phyloP scores from a whole-genome alignment of 202 grass and related monocot species.

The Digitaria exilis region DNA sequence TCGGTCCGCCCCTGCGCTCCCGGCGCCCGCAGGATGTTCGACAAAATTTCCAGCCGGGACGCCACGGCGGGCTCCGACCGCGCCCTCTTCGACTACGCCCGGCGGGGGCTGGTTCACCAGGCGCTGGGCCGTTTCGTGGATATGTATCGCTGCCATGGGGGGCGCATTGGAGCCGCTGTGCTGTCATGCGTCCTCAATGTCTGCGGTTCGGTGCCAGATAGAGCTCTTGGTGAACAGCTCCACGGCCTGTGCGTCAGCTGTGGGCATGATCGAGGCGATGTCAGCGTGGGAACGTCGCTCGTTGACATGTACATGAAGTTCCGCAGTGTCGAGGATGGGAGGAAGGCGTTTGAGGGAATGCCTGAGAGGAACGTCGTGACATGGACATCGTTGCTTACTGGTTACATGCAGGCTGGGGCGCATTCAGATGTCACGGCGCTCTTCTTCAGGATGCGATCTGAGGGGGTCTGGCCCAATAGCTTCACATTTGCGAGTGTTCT shows the following conservation, averaged over 20 bases:
- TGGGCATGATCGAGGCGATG: constrained; percentile 3
- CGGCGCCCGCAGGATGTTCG: constrained; percentile 36
- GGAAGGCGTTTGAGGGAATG: constrained; percentile 45
- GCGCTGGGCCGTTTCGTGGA: constrained; percentile 37
- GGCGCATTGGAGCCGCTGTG: not conserved
- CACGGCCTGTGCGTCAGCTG: constrained; percentile 48
- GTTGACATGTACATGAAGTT: constrained; percentile 63
- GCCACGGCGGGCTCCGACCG: not conserved
- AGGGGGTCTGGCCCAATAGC: constrained; percentile 42
- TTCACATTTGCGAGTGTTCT: constrained; percentile 41
- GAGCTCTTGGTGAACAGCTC: constrained; percentile 46
- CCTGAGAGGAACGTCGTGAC: constrained; percentile 42
- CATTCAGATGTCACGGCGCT: constrained; percentile 17
- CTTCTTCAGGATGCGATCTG: constrained; percentile 49
- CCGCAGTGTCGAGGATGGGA: constrained; percentile 5
- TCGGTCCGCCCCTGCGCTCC: no score
- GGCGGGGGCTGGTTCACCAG: not conserved
- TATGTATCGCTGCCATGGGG: not conserved
- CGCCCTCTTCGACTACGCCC: constrained; percentile 4
- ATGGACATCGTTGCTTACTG: constrained; percentile 45
- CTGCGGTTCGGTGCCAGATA: constrained; percentile 31
- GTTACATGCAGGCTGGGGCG: constrained; percentile 23
- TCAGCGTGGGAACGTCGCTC: constrained; percentile 39
- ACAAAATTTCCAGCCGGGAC: constrained; percentile 37
- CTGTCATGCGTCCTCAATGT: constrained; percentile 36